Conservation (phyloP, 768 basidiomycete species). For the Steccherinum ochraceum region DNA sequence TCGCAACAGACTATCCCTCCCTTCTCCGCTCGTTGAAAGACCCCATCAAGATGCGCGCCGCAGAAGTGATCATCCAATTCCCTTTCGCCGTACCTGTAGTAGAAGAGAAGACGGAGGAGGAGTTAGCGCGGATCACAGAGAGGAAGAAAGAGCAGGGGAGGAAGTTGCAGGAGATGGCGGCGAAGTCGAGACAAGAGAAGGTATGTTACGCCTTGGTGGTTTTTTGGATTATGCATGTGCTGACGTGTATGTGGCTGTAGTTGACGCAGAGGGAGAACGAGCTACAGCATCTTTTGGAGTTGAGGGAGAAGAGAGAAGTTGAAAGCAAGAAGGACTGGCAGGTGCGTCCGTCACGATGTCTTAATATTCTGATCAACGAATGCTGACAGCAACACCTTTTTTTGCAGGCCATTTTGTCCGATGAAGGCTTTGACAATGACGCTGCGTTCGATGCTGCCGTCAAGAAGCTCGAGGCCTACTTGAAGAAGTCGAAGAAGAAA, state of each 20-base stretch:
- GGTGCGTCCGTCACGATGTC: slow-evolving; percentile 12
- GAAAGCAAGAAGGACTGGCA: slow-evolving; percentile 71
- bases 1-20: slow-evolving; percentile 68
- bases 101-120: slow-evolving; percentile 90
- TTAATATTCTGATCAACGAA: slow-evolving; percentile 33
- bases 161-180: slow-evolving; percentile 87
- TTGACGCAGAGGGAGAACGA: slow-evolving; percentile 73
- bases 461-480: slow-evolving; percentile 76
- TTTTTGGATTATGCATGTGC: neutral
- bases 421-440: slow-evolving; percentile 74
- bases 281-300: slow-evolving; percentile 52
- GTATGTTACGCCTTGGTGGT: slow-evolving; percentile 30
- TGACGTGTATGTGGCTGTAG: slow-evolving; percentile 28
- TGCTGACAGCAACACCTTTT: neutral
- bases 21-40: slow-evolving; percentile 64
- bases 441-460: slow-evolving; percentile 73
- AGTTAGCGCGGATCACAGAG: slow-evolving; percentile 71
- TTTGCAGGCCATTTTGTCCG: slow-evolving; percentile 49
- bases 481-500: slow-evolving; percentile 77
- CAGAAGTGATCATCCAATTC: slow-evolving; percentile 80
- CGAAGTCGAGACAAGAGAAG: slow-evolving; percentile 81
- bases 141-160: slow-evolving; percentile 80
- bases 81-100: slow-evolving; percentile 59
- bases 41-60: slow-evolving; percentile 54
- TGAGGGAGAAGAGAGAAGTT: slow-evolving; percentile 56